Evolutionary conservation across 805 yeast genomes (phyloP).

Genomic region (Teunomyces lycoperdinae): DNA sequence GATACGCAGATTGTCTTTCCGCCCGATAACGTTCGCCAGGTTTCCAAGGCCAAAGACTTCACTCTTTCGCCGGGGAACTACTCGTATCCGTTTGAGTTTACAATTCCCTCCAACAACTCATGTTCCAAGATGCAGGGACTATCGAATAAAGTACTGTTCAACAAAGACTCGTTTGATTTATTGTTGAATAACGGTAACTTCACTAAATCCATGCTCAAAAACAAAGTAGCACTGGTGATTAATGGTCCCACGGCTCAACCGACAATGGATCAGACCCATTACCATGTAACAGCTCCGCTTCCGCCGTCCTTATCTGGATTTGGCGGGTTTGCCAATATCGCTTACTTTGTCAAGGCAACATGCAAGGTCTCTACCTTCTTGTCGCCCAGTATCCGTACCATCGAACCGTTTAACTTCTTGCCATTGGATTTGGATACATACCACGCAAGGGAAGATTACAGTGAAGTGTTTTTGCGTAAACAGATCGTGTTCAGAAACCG

Average conservation of each 20-base stretch:
- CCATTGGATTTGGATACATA: conserved; percentile 44
- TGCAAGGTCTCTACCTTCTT: conserved; percentile 51
- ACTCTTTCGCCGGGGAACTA: conserved; percentile 52
- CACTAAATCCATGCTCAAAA: conserved; percentile 5
- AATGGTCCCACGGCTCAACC: background rate
- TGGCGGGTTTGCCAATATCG: conserved; percentile 37
- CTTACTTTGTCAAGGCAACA: conserved; percentile 60
- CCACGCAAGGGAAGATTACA: conserved; percentile 24
- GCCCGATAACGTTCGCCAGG: conserved; percentile 45
- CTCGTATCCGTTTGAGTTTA: conserved; percentile 46
- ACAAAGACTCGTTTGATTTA: conserved; percentile 23
- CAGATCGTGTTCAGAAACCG: conserved; percentile 37
- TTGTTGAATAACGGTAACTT: conserved; percentile 35
- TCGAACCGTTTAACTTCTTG: conserved; percentile 50
- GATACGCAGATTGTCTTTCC: conserved; percentile 52
- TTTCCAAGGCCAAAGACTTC: conserved; percentile 42
- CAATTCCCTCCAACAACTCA: conserved; percentile 41
- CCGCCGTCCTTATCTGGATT: conserved; percentile 35
- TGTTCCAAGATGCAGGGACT: conserved; percentile 37
- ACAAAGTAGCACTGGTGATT: background rate
- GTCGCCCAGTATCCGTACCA: conserved; percentile 44
- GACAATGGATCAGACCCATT: conserved; percentile 6
- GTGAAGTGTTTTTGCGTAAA: conserved; percentile 46
- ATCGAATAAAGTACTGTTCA: conserved; percentile 31
- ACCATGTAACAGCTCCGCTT: conserved; percentile 27